These are phyloP conservation scores for Myxozyma udenii DNA, from an alignment of 805 yeast species.

Conservation along the genomic window DNA sequence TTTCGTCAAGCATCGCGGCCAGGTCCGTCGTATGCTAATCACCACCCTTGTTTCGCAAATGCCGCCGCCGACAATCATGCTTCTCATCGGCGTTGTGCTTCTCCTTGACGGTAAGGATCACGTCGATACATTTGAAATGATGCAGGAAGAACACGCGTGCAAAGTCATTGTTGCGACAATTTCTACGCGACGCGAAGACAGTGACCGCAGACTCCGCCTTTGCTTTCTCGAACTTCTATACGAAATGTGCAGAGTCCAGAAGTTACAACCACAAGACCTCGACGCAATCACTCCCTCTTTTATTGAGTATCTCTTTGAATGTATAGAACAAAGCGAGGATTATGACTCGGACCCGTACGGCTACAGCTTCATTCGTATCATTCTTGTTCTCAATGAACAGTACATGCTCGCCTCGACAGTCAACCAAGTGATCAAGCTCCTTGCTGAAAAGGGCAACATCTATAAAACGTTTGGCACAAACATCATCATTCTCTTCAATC, in stretches of 20 bases:
- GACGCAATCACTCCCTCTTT: slow-evolving; percentile 45
- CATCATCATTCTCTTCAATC: slow-evolving; percentile 69
- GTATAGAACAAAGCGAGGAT: slow-evolving; percentile 42
- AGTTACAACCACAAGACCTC: slow-evolving; percentile 46
- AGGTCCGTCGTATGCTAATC: slow-evolving; percentile 42
- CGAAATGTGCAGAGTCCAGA: slow-evolving; percentile 53
- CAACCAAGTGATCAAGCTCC: slow-evolving; percentile 57
- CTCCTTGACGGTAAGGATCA: slow-evolving; percentile 48
- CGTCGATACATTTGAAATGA: slow-evolving; percentile 43
- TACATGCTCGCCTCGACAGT: slow-evolving; percentile 53
- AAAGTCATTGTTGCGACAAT: slow-evolving; percentile 45
- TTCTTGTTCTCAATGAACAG: slow-evolving; percentile 81
- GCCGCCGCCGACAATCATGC: slow-evolving; percentile 36
- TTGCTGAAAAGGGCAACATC: slow-evolving; percentile 46
- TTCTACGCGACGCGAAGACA: slow-evolving; percentile 32
- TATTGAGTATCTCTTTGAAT: slow-evolving; percentile 48
- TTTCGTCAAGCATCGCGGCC: slow-evolving; percentile 51
- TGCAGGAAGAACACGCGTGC: slow-evolving; percentile 55
- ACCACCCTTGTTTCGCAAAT: slow-evolving; percentile 34
- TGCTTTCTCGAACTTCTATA: slow-evolving; percentile 53
- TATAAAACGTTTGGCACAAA: slow-evolving; percentile 63
- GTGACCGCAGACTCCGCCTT: slow-evolving; percentile 39
- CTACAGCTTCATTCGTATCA: slow-evolving; percentile 64
- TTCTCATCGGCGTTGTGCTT: slow-evolving; percentile 45
- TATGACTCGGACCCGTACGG: slow-evolving; percentile 53